Evolutionary conservation across 768 basidiomycete genomes (phyloP), one percentile per base, ranked within the genome.

Genomic region (Cystobasidium tubakii): DNA sequence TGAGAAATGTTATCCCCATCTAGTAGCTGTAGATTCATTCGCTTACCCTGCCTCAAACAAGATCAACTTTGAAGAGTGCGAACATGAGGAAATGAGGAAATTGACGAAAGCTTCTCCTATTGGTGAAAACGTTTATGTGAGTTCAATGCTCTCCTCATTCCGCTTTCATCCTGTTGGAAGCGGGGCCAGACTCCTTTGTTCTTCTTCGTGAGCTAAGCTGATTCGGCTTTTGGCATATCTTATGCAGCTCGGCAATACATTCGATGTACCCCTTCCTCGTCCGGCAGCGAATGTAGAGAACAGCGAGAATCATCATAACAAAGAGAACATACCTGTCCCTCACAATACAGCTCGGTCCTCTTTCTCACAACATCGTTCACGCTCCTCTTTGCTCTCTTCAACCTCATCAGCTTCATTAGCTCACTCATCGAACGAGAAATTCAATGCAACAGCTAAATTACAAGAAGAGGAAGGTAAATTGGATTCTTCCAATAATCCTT

Each of bases 1-100:
- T 65, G 82, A 83, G 75, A 53, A 60, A 25, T 2, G 77, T 36
- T 77, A 76, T 74, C 81, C 81, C 0, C 75, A 81, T 34, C 79
- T 83, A 46, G 80, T 83, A 66, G 78, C 78, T 12, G 75, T 81
- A 43, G 78, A 81, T 74, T 75, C 77, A n/a, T 44, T 62, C 46
- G 82, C 81, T 36, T 76, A 72, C 54, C 25, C 74, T 9, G 70
- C 57, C 13, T 27, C 76, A 33, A 77, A 78, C 71, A 75, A 78
- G 34, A 85, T 91, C 79, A 86, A 91, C 80, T 92, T 93, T 81
- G 87, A 90, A 17, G 85, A 87, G 78, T 84, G 90, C 39, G 92
- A 95, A 82, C 87, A 87, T 81, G 90, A 91, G 75, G 92, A 94
- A 83, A 94, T 93, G 90, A 84, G 89, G 15, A 89, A 90, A 79